A percentile compares a stretch with the other conserved stretches of the same genome.
phyloP scores from a whole-genome alignment of 768 basidiomycete genomes.

The Panellus pusillus region DNA sequence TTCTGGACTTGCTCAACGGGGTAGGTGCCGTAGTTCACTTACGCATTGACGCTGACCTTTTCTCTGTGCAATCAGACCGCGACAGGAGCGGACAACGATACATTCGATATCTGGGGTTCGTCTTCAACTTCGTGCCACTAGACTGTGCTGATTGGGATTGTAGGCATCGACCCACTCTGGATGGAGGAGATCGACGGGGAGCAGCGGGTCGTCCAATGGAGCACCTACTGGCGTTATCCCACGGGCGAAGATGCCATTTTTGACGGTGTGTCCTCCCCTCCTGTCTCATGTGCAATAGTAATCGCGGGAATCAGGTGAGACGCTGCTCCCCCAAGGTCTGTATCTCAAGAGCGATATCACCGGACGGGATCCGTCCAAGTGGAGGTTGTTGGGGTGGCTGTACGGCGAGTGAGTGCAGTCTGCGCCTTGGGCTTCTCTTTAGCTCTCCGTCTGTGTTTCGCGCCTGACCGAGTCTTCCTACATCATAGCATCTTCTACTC shows the following conservation, averaged over 20 bases:
- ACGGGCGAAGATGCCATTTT: slow-evolving; percentile 15
- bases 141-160: neutral
- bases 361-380: slow-evolving; percentile 22
- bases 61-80: slow-evolving; percentile 14
- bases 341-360: slow-evolving; percentile 26
- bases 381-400: slow-evolving; percentile 23
- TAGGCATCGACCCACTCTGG: slow-evolving; percentile 24
- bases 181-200: slow-evolving; percentile 20
- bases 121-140: neutral
- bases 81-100: slow-evolving; percentile 21
- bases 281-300: neutral
- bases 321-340: slow-evolving; percentile 25
- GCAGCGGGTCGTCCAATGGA: slow-evolving; percentile 20
- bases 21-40: slow-evolving; percentile 1
- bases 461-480: too few relatives aligned
- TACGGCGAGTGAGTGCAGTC: slow-evolving; percentile 19
- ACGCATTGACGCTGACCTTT: neutral
- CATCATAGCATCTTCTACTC: slow-evolving; percentile 20
- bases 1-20: slow-evolving; percentile 24
- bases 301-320: slow-evolving; percentile 10
- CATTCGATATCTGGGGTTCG: slow-evolving; percentile 24
- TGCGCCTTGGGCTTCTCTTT: too few relatives aligned
- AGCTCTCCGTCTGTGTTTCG: too few relatives aligned
- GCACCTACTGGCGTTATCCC: slow-evolving; percentile 23
- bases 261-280: slow-evolving; percentile 2